phyloP scores from a whole-genome alignment of 192 early-diverging fungal species.

The Linnemannia zychae region DNA sequence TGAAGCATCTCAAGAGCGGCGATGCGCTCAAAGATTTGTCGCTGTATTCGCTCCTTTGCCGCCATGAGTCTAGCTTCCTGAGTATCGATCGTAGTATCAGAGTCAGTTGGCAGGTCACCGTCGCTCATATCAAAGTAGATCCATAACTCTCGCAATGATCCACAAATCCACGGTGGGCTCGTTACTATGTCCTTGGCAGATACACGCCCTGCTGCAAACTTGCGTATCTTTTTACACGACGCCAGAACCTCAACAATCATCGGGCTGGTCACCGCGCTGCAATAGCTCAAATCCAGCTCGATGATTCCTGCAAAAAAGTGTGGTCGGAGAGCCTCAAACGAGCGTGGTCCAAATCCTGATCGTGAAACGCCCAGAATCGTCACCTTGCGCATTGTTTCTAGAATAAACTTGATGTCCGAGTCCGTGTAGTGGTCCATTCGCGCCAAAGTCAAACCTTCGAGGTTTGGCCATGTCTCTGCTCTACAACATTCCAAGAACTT shows the following conservation, averaged over 20 bases:
- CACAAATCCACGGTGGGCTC: not conserved
- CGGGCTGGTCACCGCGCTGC: not conserved
- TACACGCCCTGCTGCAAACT: not conserved
- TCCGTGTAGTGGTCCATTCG: not conserved
- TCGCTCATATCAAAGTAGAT: not conserved
- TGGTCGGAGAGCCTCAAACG: not conserved
- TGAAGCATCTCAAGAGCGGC: not conserved
- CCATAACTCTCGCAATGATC: not conserved
- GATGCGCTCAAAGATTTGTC: conserved; percentile 1
- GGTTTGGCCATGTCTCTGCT: not conserved
- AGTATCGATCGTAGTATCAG: not conserved
- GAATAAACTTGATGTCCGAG: not conserved
- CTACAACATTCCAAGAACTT: not conserved
- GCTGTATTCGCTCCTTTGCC: not conserved
- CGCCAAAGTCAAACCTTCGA: not conserved
- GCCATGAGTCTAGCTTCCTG: not conserved
- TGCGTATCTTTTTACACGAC: not conserved
- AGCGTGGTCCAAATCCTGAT: not conserved
- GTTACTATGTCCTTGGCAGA: not conserved
- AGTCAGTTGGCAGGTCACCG: not conserved
- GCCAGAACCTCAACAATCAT: conserved; percentile 4
- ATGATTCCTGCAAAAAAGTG: conserved; percentile 5
- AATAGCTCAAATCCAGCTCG: not conserved
- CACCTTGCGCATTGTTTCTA: not conserved
- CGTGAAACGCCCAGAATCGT: not conserved